phyloP scores from a whole-genome alignment of 495 filamentous ascomycete genomes.

The Penicillium bovifimosum region DNA sequence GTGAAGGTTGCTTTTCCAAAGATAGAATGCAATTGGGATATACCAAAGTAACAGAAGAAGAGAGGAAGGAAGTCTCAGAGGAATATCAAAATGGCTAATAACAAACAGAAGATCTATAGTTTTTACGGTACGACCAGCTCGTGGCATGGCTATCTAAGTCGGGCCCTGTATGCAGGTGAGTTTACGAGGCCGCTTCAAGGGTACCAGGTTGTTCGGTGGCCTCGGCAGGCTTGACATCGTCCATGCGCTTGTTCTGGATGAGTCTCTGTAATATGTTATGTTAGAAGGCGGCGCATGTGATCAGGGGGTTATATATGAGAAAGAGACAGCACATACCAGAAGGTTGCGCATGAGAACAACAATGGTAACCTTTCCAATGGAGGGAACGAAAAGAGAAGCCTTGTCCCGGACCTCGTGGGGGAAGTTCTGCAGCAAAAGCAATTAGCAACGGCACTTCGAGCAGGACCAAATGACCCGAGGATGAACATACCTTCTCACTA shows the following conservation, averaged over 20 bases:
- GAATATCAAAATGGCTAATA: constrained; percentile 24
- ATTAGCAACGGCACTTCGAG: constrained; percentile 2
- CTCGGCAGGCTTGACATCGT: constrained; percentile 41
- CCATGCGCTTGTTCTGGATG: constrained; percentile 44
- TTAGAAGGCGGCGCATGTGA: not conserved
- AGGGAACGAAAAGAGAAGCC: constrained; percentile 94
- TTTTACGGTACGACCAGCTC: constrained; percentile 9
- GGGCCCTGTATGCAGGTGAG: not conserved
- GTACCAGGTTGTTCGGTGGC: constrained; percentile 43
- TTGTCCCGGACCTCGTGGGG: constrained; percentile 80
- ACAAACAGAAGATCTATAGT: constrained; percentile 20
- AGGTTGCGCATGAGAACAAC: constrained; percentile 84
- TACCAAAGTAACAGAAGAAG: not conserved
- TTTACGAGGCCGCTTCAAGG: constrained; percentile 32
- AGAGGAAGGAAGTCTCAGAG: not conserved
- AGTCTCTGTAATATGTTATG: constrained; percentile 34
- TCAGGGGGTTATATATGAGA: not conserved
- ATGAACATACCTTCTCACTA: constrained; percentile 63
- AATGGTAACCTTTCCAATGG: constrained; percentile 96
- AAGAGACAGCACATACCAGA: constrained; percentile 51
- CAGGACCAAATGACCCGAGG: not conserved
- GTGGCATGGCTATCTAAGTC: constrained; percentile 7
- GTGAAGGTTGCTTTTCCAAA: not conserved
- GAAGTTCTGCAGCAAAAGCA: constrained; percentile 62
- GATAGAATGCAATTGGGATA: not conserved